These are phyloP conservation scores for Infundibulicybe gibba DNA, from an alignment of 768 basidiomycete species.

Conservation along the genomic window DNA sequence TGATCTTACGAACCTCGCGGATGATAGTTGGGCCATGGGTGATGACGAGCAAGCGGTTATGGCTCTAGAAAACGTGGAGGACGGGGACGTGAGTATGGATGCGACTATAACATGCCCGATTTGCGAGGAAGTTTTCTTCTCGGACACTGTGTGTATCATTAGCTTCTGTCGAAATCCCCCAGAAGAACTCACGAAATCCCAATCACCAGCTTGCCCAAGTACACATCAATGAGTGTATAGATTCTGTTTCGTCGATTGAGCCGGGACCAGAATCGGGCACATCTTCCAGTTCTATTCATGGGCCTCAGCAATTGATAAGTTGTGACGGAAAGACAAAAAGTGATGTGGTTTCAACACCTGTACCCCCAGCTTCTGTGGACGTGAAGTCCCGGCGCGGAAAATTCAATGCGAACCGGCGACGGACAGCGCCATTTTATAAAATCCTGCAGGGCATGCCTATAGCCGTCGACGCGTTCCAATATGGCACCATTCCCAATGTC, in stretches of 20 bases:
- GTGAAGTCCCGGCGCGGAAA: conserved; percentile 42
- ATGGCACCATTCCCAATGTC: conserved; percentile 86
- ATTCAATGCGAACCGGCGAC: conserved; percentile 41
- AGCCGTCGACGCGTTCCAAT: conserved; percentile 96
- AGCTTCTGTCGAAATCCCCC: background rate
- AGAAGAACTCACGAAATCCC: background rate
- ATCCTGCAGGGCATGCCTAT: conserved; percentile 95
- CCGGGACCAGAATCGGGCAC: no score
- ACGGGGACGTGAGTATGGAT: conserved; percentile 22
- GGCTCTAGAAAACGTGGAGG: conserved; percentile 5
- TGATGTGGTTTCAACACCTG: conserved; percentile 76
- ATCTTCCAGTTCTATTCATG: conserved; percentile 2
- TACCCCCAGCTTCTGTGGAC: conserved; percentile 65
- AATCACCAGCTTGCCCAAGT: conserved; percentile 39
- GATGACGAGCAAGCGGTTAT: conserved; percentile 53
- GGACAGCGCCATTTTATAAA: conserved; percentile 94
- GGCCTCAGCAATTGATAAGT: conserved; percentile 10
- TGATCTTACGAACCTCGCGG: conserved; percentile 23
- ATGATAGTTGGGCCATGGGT: conserved; percentile 64
- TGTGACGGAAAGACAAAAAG: conserved; percentile 16
- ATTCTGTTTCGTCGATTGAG: conserved; percentile 1
- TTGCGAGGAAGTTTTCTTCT: conserved; percentile 21
- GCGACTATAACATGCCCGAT: conserved; percentile 18
- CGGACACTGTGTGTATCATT: conserved; percentile 9
- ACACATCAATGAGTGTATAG: conserved; percentile 61